Conservation (phyloP, 371 early-diverging fungal genomes). For the Syncephalastrum sp. region DNA sequence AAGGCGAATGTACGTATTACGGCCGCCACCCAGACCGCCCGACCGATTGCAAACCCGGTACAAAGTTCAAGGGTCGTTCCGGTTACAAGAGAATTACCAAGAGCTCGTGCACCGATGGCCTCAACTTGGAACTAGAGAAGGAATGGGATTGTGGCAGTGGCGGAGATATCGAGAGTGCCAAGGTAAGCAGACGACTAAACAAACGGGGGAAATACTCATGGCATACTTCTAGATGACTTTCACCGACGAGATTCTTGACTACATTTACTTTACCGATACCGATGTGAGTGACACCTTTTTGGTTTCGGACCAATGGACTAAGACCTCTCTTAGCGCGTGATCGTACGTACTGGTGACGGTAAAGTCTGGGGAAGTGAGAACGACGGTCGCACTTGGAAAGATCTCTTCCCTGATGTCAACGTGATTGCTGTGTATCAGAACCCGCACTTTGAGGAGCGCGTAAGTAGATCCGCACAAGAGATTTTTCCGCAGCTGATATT, state of each 20-base stretch:
- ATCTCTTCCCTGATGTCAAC: constrained; percentile 30
- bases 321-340: constrained; percentile 30
- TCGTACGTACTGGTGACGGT: constrained; percentile 57
- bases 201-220: not conserved
- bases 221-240: constrained; percentile 34
- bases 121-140: constrained; percentile 51
- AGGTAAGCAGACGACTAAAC: constrained; percentile 1
- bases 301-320: constrained; percentile 4
- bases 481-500: not conserved
- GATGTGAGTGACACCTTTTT: constrained; percentile 18
- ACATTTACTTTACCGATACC: constrained; percentile 66
- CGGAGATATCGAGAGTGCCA: constrained; percentile 26
- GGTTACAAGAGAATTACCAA: constrained; percentile 67
- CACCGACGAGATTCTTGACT: constrained; percentile 51
- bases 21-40: constrained; percentile 74
- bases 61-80: constrained; percentile 61
- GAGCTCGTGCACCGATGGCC: constrained; percentile 67
- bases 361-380: constrained; percentile 67
- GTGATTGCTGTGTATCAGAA: constrained; percentile 66
- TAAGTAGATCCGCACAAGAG: constrained; percentile 12
- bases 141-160: constrained; percentile 45
- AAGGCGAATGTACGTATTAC: constrained; percentile 62
- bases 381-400: constrained; percentile 76
- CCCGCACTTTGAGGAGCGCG: constrained; percentile 64
- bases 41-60: constrained; percentile 49